These are phyloP conservation scores for Ophiostoma quercus DNA, from an alignment of 2,329 filamentous ascomycete species.

Conservation along the genomic window DNA sequence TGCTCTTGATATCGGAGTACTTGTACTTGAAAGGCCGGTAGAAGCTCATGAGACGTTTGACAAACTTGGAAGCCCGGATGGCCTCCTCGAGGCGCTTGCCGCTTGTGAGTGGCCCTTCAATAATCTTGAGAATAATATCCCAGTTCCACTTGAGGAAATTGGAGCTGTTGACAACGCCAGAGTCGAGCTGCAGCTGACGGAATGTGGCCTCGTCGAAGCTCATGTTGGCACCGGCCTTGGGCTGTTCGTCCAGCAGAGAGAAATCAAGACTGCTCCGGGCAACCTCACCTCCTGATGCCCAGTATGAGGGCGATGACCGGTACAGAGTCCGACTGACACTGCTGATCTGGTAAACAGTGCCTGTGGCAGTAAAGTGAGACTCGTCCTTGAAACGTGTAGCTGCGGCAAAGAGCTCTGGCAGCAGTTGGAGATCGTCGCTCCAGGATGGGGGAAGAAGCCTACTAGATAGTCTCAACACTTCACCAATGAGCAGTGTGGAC, in stretches of 20 bases:
- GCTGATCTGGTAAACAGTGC: conserved; percentile 95
- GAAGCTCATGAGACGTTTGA: conserved; percentile 90
- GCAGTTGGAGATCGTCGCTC: conserved; percentile 78
- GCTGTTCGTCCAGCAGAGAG: conserved; percentile 51
- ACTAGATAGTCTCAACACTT: conserved; percentile 83
- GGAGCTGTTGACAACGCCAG: conserved; percentile 78
- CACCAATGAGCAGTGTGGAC: conserved; percentile 82
- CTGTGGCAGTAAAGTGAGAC: conserved; percentile 72
- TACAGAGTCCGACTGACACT: conserved; percentile 92
- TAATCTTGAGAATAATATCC: conserved; percentile 83
- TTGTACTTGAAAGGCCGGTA: conserved; percentile 95
- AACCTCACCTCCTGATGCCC: conserved; percentile 34
- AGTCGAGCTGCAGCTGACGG: conserved; percentile 64
- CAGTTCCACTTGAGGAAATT: conserved; percentile 97
- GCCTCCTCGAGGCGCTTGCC: conserved; percentile 91
- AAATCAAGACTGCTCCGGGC: conserved; percentile 42
- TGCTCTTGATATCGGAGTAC: conserved; percentile 85
- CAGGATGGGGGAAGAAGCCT: conserved; percentile 75
- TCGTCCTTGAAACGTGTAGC: conserved; percentile 68
- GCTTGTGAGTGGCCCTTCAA: conserved; percentile 87
- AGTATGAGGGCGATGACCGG: conserved; percentile 58
- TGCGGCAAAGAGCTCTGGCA: conserved; percentile 77
- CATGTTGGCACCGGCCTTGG: conserved; percentile 45
- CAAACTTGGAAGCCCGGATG: conserved; percentile 89
- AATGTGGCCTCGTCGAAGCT: conserved; percentile 59